phyloP scores from a whole-genome alignment of 805 yeast species.

The Lachancea mirantina region DNA sequence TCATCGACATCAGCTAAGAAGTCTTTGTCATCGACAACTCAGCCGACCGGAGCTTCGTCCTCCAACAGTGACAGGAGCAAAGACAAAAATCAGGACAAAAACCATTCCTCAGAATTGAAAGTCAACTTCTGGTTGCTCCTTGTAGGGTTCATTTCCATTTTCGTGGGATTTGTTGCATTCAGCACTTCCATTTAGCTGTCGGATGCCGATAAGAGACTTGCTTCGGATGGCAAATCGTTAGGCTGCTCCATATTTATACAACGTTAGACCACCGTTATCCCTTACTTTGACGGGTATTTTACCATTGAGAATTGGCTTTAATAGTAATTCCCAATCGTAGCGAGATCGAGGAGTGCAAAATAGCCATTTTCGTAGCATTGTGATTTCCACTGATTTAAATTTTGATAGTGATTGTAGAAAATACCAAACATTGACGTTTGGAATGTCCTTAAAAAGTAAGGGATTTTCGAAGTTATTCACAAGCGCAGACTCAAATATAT shows the following conservation, averaged over 20 bases:
- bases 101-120: too few species aligned
- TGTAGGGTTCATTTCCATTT: too few species aligned
- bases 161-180: too few species aligned
- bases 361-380: conserved; percentile 32
- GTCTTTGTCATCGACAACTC: too few species aligned
- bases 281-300: conserved; percentile 31
- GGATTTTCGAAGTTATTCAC: conserved; percentile 24
- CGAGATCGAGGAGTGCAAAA: conserved; percentile 34
- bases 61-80: too few species aligned
- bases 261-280: conserved; percentile 37
- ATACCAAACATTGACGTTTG: conserved; percentile 33
- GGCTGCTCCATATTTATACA: conserved; percentile 30
- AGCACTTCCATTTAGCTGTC: too few species aligned
- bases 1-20: too few species aligned
- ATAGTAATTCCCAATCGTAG: conserved; percentile 34
- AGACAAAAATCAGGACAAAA: too few species aligned
- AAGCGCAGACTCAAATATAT: conserved; percentile 5
- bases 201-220: too few species aligned
- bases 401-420: conserved; percentile 29
- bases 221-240: too few species aligned
- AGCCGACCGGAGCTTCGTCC: too few species aligned
- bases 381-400: conserved; percentile 32
- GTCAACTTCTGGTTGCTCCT: too few species aligned
- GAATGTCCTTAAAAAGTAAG: conserved; percentile 27
- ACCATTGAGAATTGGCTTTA: conserved; percentile 31